Conservation (phyloP, 2,329 filamentous ascomycete species). For the Neopestalotiopsis sp. region DNA sequence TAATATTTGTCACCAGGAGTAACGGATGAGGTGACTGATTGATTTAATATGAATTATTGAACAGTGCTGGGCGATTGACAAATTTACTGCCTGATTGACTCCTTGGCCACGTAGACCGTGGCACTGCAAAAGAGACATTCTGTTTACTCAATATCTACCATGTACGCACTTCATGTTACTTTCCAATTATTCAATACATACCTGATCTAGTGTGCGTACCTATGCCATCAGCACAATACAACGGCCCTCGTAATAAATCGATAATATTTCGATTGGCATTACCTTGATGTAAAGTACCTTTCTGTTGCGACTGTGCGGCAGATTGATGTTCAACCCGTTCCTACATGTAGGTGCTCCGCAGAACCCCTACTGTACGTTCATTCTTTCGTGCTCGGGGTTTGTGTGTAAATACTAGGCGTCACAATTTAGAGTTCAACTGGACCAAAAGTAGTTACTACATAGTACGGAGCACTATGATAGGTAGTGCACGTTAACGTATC, state of each 20-base stretch:
- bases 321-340: neutral
- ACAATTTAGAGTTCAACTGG: neutral
- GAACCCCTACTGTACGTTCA: neutral
- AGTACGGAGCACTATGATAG: neutral
- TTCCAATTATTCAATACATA: no score
- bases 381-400: neutral
- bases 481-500: neutral
- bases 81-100: neutral
- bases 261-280: neutral
- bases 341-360: neutral
- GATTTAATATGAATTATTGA: neutral
- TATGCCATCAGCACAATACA: neutral
- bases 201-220: no score
- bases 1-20: neutral
- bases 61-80: no score
- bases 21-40: neutral
- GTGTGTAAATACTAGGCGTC: neutral
- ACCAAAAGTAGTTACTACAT: neutral
- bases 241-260: neutral
- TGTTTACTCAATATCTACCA: neutral
- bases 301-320: neutral
- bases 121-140: neutral
- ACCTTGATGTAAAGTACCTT: neutral
- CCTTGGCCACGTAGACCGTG: neutral
- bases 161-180: neutral